Base-by-base conservation (phyloP, 129 eudicot species). In the Sambucus nigra region DNA sequence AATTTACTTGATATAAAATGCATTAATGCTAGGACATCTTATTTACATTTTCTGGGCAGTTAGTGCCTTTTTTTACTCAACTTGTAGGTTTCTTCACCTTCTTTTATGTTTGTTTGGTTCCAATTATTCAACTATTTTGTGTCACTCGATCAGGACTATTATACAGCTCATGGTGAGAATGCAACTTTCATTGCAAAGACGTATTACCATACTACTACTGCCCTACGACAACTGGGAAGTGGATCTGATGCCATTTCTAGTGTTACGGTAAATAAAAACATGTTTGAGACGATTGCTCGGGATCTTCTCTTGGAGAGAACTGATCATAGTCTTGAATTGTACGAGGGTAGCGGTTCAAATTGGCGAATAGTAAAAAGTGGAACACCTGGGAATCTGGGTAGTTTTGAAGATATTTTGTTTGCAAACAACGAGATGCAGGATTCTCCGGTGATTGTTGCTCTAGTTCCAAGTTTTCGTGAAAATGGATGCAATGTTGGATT, bases 361-460 rank as follows among this genome's bases (percentile, higher is more conserved):
- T 91, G 98, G 98, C 74, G 80, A 71, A 59, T 82, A 48, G 74
- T 71, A 11, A 91, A 86, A 76, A 76, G 78, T 35, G 98, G 95
- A 60, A 81, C 88, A 53, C 98, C 98, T 11, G 98, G 98, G 59
- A 91, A 91, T 68, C 76, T 91, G 6, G 86, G 94, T 33, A 86
- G 89, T 60, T 91, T 91, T 41, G 95, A 91, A 60, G 98, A 91
- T 33, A 67, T 91, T 64, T 60, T 91, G 60, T 91, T 85, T 77
- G 98, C 95, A 27, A 81, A 91, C 59, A 85, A 91, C 15, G 98
- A 91, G 45, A 91, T 85, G 98, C 98, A 91, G 51, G 94, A 86
- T 42, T 79, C 94, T 44, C 98, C 95, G 0, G 94, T 61, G 39
- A 82, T 78, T 18, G 82, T 79, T 32, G 94, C 98, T 26, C 51